Base-by-base conservation (phyloP, 371 early-diverging fungal species). In the Apophysomyces elegans region DNA sequence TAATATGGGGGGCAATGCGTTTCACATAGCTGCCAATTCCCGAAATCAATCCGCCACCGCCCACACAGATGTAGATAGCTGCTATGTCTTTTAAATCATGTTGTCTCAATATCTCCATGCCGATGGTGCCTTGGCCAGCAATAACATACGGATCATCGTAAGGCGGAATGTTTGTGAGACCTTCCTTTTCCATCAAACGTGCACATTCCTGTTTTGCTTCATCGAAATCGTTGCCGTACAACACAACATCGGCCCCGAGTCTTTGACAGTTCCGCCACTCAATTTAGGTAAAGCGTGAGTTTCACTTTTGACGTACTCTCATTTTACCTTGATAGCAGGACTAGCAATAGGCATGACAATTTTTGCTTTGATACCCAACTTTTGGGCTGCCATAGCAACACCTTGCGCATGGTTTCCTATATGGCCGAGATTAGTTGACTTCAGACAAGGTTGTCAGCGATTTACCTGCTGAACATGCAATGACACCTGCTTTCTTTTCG, bases 131-230 rank as follows among this genome's bases (percentile, higher is more conserved):
- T 78, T 99, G 99, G 8, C 99, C 98, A 16, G 99, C 99, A 79
- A 99, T 99, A 32, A 99, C 96, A 73, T 93, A 91, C 1, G 99
- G 97, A 71, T 97, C 96, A 72, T 97, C 99, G 75, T 92, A 99
- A 1, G 99, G 97, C 7, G 96, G 97, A 67, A 99, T 97, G 76
- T 96, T 90, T 59, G 91, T 90, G 56, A 90, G 82, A 5, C 93
- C 90, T 41, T 93, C 86, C 47, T 90, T 78, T 62, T 76, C 69
- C 14, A 84, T 77, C 57, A 98, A 75, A 36, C 94, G 77, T 38
- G 80, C 81, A 73, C 95, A 92, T 67, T 96, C 95, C 0, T 66
- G 69, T 75, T 97, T 96, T 43, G 97, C 95, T 65, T 91, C 95
- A 68, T 98, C 97, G 75, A 99, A 96, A 69, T 97, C 96, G 64